Percentiles rank a stretch among this genome's conserved stretches.
Evolutionary conservation across 1,284 basidiomycete species (phyloP).

Genomic region (Sporisorium iseilematis-ciliati): DNA sequence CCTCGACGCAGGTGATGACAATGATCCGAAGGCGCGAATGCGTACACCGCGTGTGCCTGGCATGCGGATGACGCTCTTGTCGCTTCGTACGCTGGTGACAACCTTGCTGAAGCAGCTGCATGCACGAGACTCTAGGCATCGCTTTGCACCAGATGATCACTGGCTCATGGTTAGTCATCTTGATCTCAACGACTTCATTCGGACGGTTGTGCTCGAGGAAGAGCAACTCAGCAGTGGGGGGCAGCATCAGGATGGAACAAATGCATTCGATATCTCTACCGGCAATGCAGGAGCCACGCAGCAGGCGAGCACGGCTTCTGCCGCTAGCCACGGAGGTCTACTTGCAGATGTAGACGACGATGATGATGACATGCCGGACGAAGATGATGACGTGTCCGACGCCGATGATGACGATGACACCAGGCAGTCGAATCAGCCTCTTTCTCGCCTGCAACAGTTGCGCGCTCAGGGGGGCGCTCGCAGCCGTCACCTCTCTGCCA

Average conservation of each 20-base stretch:
- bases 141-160: conserved; percentile 73
- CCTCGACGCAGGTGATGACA: conserved; percentile 22
- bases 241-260: conserved; percentile 9
- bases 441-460: conserved; percentile 29
- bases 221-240: conserved; percentile 53
- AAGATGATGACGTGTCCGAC: conserved; percentile 11
- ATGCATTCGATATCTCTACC: neutral
- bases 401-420: conserved; percentile 26
- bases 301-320: neutral
- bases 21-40: neutral
- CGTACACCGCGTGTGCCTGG: conserved; percentile 49
- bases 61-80: conserved; percentile 48
- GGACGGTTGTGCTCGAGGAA: conserved; percentile 79
- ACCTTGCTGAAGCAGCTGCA: conserved; percentile 66
- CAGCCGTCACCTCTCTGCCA: conserved; percentile 70
- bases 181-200: conserved; percentile 87
- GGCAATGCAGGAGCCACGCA: neutral
- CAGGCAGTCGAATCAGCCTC: conserved; percentile 13
- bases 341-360: conserved; percentile 19
- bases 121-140: conserved; percentile 55
- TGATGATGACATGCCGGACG: conserved; percentile 17
- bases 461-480: conserved; percentile 28
- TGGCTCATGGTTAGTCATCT: conserved; percentile 82
- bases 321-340: neutral
- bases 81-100: conserved; percentile 56